Conservation (phyloP, 2,329 filamentous ascomycete species). For the Colletotrichum orbiculare region DNA sequence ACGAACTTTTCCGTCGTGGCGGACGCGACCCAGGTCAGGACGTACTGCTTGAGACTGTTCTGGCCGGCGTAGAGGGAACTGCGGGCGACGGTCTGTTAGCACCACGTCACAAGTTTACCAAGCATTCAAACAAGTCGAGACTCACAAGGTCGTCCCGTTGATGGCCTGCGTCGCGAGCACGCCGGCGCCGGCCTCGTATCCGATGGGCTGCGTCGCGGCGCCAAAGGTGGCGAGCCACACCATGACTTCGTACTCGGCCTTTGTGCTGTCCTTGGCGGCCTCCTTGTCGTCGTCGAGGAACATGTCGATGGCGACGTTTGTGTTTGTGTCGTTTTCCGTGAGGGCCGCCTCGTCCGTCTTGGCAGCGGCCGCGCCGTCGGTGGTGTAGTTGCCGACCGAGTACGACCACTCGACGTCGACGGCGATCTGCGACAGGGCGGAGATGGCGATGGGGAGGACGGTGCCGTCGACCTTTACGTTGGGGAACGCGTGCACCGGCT, state of each 20-base stretch:
- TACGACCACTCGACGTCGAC: conserved; percentile 63
- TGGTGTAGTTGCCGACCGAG: conserved; percentile 54
- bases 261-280: conserved; percentile 51
- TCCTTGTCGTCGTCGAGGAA: conserved; percentile 61
- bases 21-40: conserved; percentile 61
- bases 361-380: conserved; percentile 36
- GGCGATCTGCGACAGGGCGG: conserved; percentile 51
- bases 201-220: conserved; percentile 59
- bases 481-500: conserved; percentile 65
- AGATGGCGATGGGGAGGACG: conserved; percentile 56
- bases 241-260: conserved; percentile 65
- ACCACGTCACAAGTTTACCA: background rate
- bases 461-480: conserved; percentile 60
- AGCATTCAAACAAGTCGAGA: conserved; percentile 21
- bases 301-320: conserved; percentile 70
- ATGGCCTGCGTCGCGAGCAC: conserved; percentile 49
- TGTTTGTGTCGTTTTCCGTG: conserved; percentile 52
- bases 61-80: conserved; percentile 55
- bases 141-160: conserved; percentile 55
- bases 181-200: conserved; percentile 44
- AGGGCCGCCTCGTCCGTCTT: conserved; percentile 50
- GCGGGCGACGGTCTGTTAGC: background rate
- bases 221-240: conserved; percentile 65
- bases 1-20: conserved; percentile 52
- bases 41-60: conserved; percentile 55